Base-by-base conservation (phyloP, 257 asterid species). In the Solanum rostratum region DNA sequence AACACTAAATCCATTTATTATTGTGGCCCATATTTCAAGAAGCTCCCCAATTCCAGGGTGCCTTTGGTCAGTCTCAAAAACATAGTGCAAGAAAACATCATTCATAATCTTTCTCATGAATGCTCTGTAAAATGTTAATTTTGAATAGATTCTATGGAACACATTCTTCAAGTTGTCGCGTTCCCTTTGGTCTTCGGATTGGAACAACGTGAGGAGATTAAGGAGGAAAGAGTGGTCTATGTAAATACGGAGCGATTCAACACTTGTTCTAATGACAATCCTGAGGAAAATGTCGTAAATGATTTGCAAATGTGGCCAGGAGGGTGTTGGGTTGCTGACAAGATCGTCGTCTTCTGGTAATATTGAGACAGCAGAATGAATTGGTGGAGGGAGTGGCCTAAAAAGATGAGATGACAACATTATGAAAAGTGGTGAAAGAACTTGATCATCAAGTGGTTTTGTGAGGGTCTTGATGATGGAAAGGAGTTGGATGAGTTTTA, bases 31-130 rank as follows among this genome's bases (percentile, higher is more conserved):
- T 27, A 95, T 92, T 92, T 95, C 98, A 29, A 93, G 90, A 14
- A 95, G 84, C 33, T 95, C 97, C 39, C 98, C 97, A 45, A 95
- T 90, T 79, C 97, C 98, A 29, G 87, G 85, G 85, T 90, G 96
- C 53, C 88, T 87, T 41, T 92, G 90, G 15, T 92, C 95, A 0
- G 85, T 82, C 87, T 92, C 97, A n/a, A 79, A 93, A 2, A 89
- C 86, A 66, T 91, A 91, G 84, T 88, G 85, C 88, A 95, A 84
- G 91, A 93, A 92, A 0, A 90, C 92, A 78, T 92, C 94, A 14
- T 87, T 93, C 98, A 95, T 95, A 3, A 93, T 88, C 82, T 92
- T 93, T 84, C 98, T 88, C 97, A 92, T 95, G 90, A 89, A 90
- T 7, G 97, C 87, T 89, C 98, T 92, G 22, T 82, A 86, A 62